Percentiles rank a stretch among this genome's conserved stretches.
Conservation (phyloP, 2,329 filamentous ascomycete species). For the Penicillium corylophilum region DNA sequence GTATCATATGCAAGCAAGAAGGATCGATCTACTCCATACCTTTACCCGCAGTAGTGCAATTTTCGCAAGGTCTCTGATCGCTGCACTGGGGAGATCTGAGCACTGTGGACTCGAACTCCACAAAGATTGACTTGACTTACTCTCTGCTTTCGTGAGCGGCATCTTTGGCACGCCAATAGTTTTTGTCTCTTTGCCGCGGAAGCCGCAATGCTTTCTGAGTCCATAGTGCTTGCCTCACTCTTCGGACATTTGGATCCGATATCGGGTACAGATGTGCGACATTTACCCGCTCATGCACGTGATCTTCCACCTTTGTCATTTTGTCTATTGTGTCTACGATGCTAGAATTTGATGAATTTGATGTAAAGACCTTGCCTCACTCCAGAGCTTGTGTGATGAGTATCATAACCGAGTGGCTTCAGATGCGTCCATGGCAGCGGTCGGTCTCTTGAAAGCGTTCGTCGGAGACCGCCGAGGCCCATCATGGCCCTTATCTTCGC, state of each 20-base stretch:
- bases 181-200: conserved; percentile 9
- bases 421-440: neutral
- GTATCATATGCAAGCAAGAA: neutral
- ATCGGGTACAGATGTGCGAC: neutral
- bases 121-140: neutral
- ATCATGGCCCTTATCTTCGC: neutral
- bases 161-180: conserved; percentile 10
- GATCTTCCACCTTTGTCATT: neutral
- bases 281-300: neutral
- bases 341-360: neutral
- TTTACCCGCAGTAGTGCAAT: conserved; percentile 8
- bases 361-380: too few relatives aligned
- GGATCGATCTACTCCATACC: neutral
- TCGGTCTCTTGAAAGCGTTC: neutral
- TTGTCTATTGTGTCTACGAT: neutral
- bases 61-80: conserved; percentile 11
- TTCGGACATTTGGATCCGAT: neutral
- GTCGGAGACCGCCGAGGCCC: neutral
- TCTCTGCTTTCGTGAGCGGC: conserved; percentile 14
- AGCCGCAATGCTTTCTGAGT: neutral
- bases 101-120: neutral
- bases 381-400: too few relatives aligned
- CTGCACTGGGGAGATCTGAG: conserved; percentile 5
- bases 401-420: neutral
- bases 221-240: neutral